Evolutionary conservation across 306 rosid species (phyloP), one percentile per base, ranked within the genome.

Genomic region (Begonia fuchsioides): DNA sequence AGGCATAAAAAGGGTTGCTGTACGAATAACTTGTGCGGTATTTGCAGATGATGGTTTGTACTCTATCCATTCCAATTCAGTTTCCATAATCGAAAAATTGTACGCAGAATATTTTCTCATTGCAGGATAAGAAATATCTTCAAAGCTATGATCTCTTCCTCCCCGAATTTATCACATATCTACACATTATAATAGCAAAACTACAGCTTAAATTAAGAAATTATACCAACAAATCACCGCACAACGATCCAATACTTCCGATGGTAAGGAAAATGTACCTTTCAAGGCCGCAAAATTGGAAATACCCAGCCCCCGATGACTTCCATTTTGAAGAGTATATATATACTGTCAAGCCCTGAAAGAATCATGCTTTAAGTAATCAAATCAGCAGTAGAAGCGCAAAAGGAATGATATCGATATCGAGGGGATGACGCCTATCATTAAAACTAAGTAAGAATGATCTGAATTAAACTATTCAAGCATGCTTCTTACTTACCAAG

Each of bases 51-150:
- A 79, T 15, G 68, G 85, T 67, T 69, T 67, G 57, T 81, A 79
- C 60, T 58, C 79, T 59, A 63, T 77, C 85, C 94, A 77, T 47
- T 79, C 81, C 51, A 80, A 76, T 66, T 82, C 83, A 69, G 70
- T 69, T 79, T 75, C 98, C 98, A 90, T 90, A 65, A 66, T 87
- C 81, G 58, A 62, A 44, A 61, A 64, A 58, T 55, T 74, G 77
- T 68, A 63, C 59, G 72, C 58, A 67, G 45, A 10, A 41, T 61
- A 52, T 53, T 62, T 67, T 47, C 45, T 68, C 19, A 17, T 60
- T 20, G 64, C 56, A 32, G 35, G 62, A 45, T 61, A 65, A 62
- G 64, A 15, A 47, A 47, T 68, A 47, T 59, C 64, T 63, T 60
- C 65, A 55, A 59, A 69, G 35, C 8, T 54, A 69, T 54, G 13